Conservation (phyloP, 2,329 filamentous ascomycete species). For the Ramularia collo-cygni region DNA sequence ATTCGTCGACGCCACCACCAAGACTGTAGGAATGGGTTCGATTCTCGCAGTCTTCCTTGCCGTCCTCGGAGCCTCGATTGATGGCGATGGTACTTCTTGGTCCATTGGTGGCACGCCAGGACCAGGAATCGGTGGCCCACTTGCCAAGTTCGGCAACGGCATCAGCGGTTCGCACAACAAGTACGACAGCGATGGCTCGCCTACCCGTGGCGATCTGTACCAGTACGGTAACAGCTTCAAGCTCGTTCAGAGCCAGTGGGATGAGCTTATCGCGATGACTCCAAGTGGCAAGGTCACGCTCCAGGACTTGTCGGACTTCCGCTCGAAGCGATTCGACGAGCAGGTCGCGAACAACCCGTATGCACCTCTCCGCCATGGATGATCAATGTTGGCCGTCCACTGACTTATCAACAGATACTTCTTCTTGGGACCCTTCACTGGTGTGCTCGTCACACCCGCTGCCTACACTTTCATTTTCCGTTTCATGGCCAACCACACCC, state of each 20-base stretch:
- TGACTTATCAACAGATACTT: constrained; percentile 9
- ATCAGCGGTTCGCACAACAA: constrained; percentile 29
- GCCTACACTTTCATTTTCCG: constrained; percentile 27
- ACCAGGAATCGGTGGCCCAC: constrained; percentile 3
- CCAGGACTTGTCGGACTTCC: constrained; percentile 13
- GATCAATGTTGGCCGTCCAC: neutral
- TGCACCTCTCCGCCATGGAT: too few relatives aligned
- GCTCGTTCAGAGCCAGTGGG: constrained; percentile 21
- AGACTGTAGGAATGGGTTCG: constrained; percentile 29
- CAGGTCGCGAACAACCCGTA: constrained; percentile 25
- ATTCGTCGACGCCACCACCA: constrained; percentile 23
- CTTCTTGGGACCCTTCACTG: constrained; percentile 16
- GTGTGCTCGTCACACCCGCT: constrained; percentile 19
- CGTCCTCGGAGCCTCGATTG: constrained; percentile 23
- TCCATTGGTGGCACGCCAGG: constrained; percentile 21
- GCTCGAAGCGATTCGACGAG: constrained; percentile 18
- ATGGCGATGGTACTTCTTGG: constrained; percentile 21
- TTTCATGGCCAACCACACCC: constrained; percentile 31
- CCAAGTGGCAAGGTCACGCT: constrained; percentile 17
- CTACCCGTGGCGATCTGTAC: constrained; percentile 29
- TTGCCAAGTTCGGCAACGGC: constrained; percentile 14
- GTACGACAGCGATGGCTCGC: constrained; percentile 32
- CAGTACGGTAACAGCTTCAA: constrained; percentile 23
- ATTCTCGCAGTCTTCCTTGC: constrained; percentile 27
- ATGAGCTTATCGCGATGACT: constrained; percentile 22